Evolutionary conservation across 1,284 basidiomycete species (phyloP), one percentile per base, ranked within the genome.

Genomic region (Hemileia vastatrix): DNA sequence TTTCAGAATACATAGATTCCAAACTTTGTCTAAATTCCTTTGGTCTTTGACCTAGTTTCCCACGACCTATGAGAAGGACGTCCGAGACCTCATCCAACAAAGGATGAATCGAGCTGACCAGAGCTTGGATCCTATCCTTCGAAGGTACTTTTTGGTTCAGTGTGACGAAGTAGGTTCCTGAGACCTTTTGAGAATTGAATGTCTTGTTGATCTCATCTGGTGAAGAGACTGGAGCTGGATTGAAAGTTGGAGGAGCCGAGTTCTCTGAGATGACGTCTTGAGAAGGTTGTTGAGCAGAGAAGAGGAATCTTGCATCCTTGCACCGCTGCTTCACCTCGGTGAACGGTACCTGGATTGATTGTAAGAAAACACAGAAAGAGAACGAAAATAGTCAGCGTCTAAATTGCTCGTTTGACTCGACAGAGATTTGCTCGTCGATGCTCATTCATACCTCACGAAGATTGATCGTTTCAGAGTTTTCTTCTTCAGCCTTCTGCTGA

Each of bases 261-360:
- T 15, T 15, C 36, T 40, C 36, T 11, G 36, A 40, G 36, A 40
- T 40, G 36, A 40, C 36, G 55, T 57, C 55, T 19, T 50, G 24
- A 43, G 21, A n/a, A 24, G 18, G 24, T 52, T 19, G n/a, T 24
- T 63, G 64, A 50, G 66, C 64, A 40, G 63, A 54, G 48, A 68
- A 68, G n/a, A 69, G 47, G 57, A 68, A 68, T 0, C 65, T 59
- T 1, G 64, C 66, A 40, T 69, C 68, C 1, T 63, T 57, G 19
- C n/a, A 64, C 54, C 21, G 59, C 59, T 1, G 65, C 67, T 36
- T 68, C 65, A 23, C 64, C 60, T 57, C 65, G 64, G 40, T 67
- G 53, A 33, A 70, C 56, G 18, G 67, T 68, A 54, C 65, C 51
- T 45, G 68, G 52, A 23, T 68, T 67, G 61, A 68, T 67, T 27